Base-by-base conservation (phyloP, 176 grass and related monocot genomes). In the Carex kokanica region DNA sequence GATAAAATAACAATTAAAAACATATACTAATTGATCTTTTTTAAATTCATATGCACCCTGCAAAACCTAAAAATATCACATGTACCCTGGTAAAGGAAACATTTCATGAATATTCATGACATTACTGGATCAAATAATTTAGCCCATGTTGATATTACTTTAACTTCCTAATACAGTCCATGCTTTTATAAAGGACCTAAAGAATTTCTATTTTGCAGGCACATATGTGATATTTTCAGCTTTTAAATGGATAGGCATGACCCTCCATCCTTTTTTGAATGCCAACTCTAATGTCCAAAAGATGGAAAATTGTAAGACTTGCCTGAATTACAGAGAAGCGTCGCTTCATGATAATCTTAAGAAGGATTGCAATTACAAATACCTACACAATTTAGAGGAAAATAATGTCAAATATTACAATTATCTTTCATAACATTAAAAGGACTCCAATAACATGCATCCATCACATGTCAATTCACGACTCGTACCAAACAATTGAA, bases 291-390 rank as follows among this genome's bases (percentile, higher is more conserved):
- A 36, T 65, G 57, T 53, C 15, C 25, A 56, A 67, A 79, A 80
- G 61, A 32, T 49, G n/a, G 63, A 49, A 36, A 62, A 80, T 78
- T 64, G 82, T 13, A 3, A 86, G 60, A 88, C 87, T 90, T 91
- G 45, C 95, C 92, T 98, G 95, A 82, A 98, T 89, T 69, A 87
- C 83, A 62, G 92, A 94, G 84, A 98, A 98, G 6, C 86, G 92
- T 82, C 95, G 89, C 89, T 81, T 93, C 89, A 98, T 93, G 74
- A 98, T 93, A 8, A 94, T 86, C 79, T 98, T 98, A 80, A 98
- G 85, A 83, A 98, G 92, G 72, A 98, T 75, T 53, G 95, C 95
- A 54, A 98, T 98, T 75, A 98, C 89, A 74, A 98, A 88, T 91
- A 98, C 95, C 95, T 98, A 88, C n/a, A 89, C 36, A 84, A 68